Conservation (phyloP, 1,139 yeast genomes). For the Yamadazyma spencermartinsiae region DNA sequence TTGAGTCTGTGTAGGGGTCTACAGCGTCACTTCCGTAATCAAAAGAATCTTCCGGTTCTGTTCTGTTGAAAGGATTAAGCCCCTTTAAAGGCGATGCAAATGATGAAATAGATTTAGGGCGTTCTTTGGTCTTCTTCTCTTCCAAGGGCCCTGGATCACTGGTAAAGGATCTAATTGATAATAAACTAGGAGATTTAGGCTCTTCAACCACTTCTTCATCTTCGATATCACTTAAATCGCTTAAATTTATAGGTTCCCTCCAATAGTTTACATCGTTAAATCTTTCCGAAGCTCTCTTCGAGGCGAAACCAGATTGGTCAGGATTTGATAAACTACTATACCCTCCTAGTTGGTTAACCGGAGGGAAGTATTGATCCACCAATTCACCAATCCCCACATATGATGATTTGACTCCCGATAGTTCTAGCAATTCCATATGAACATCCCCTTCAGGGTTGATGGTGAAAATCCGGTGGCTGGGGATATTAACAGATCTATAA, state of each 20-base stretch:
- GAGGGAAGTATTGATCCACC: conserved; percentile 98
- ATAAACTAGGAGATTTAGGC: conserved; percentile 20
- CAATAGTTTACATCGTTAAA: conserved; percentile 89
- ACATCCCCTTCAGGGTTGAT: conserved; percentile 97
- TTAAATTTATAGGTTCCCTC: conserved; percentile 78
- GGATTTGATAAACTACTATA: conserved; percentile 30
- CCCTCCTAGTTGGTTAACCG: conserved; percentile 51
- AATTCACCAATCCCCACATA: conserved; percentile 89
- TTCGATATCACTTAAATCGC: conserved; percentile 54
- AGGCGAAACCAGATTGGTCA: conserved; percentile 34
- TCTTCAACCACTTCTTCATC: conserved; percentile 20
- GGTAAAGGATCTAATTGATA: conserved; percentile 20
- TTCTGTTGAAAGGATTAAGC: conserved; percentile 40
- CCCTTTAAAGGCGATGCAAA: conserved; percentile 46
- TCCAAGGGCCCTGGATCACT: conserved; percentile 10
- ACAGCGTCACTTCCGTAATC: conserved; percentile 12
- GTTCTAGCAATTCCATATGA: conserved; percentile 91
- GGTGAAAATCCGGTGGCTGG: conserved; percentile 92
- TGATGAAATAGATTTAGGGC: conserved; percentile 38
- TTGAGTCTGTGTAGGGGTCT: not conserved
- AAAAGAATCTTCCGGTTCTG: conserved; percentile 18
- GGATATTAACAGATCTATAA: conserved; percentile 90
- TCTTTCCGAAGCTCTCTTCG: conserved; percentile 48
- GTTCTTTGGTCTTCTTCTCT: conserved; percentile 17
- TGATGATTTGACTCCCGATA: conserved; percentile 89